These are phyloP conservation scores for Verticillium dahliae DNA, from an alignment of 2,329 filamentous ascomycete genomes.

Conservation along the genomic window DNA sequence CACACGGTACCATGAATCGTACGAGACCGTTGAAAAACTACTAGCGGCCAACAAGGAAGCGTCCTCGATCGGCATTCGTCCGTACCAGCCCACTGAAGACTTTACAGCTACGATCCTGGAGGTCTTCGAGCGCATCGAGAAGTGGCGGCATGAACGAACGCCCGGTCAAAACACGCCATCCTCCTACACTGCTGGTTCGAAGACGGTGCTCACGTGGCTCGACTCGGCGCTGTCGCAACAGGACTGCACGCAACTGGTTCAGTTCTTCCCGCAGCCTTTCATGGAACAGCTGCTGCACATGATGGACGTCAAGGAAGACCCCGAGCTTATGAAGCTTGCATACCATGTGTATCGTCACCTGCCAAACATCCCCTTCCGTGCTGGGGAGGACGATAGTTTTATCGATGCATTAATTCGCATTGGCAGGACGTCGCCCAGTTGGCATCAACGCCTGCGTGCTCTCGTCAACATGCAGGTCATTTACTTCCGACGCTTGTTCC, in stretches of 20 bases:
- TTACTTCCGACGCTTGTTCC: slow-evolving; percentile 93
- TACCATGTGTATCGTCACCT: slow-evolving; percentile 97
- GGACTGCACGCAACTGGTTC: slow-evolving; percentile 84
- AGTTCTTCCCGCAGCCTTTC: slow-evolving; percentile 84
- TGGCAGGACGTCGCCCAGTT: slow-evolving; percentile 74
- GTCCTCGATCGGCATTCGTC: slow-evolving; percentile 77
- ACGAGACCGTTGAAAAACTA: slow-evolving; percentile 68
- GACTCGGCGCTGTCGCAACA: slow-evolving; percentile 86
- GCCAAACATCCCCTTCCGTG: slow-evolving; percentile 87
- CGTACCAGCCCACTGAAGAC: slow-evolving; percentile 72
- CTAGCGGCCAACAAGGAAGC: slow-evolving; percentile 71
- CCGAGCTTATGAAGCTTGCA: slow-evolving; percentile 85
- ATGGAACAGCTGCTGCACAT: slow-evolving; percentile 94
- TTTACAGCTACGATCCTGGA: slow-evolving; percentile 66
- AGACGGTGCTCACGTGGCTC: slow-evolving; percentile 92
- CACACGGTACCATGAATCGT: slow-evolving; percentile 90
- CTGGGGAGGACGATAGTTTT: slow-evolving; percentile 78
- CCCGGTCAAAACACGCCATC: slow-evolving; percentile 91
- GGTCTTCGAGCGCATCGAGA: slow-evolving; percentile 73
- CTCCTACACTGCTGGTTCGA: slow-evolving; percentile 90
- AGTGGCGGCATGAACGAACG: slow-evolving; percentile 77
- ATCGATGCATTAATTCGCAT: slow-evolving; percentile 83
- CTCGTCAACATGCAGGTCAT: slow-evolving; percentile 98
- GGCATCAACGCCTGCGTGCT: slow-evolving; percentile 92
- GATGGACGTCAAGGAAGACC: slow-evolving; percentile 99